Evolutionary conservation across 2,329 filamentous ascomycete species (phyloP).

Genomic region (Aspergillus sergii): DNA sequence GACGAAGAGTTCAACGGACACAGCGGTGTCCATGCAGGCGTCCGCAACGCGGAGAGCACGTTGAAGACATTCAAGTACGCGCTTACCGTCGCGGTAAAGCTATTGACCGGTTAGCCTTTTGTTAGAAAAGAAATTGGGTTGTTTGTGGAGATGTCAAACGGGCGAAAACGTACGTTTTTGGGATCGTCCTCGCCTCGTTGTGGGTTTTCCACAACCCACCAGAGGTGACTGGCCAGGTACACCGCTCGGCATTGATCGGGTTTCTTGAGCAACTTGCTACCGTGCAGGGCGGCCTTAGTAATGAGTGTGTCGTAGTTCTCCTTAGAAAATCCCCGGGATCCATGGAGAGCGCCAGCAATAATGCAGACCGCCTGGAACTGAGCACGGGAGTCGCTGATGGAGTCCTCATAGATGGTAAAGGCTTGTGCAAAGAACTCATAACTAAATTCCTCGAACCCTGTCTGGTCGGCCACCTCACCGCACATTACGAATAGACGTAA

Average conservation of each 20-base stretch:
- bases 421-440: slow-evolving; percentile 99
- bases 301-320: slow-evolving; percentile 99
- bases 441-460: slow-evolving; percentile 89
- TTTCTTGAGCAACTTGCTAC: slow-evolving; percentile 95
- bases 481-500: slow-evolving; percentile 88
- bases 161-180: slow-evolving; percentile 64
- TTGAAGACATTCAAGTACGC: slow-evolving; percentile 93
- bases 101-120: slow-evolving; percentile 36
- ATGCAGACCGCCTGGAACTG: slow-evolving; percentile 98
- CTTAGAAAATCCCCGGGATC: slow-evolving; percentile 85
- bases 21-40: slow-evolving; percentile 97
- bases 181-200: slow-evolving; percentile 78
- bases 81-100: slow-evolving; percentile 96
- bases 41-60: slow-evolving; percentile 93
- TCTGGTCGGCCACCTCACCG: slow-evolving; percentile 89
- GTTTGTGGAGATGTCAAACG: slow-evolving; percentile 21
- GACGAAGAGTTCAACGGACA: slow-evolving; percentile 96
- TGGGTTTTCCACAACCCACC: slow-evolving; percentile 90
- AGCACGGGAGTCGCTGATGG: slow-evolving; percentile 90
- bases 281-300: slow-evolving; percentile 94
- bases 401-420: slow-evolving; percentile 97
- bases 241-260: slow-evolving; percentile 97
- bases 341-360: slow-evolving; percentile 85
- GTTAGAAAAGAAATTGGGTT: neutral
- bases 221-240: slow-evolving; percentile 93